Evolutionary conservation across 352 stramenopile species (phyloP).

Genomic region (Globisporangium iwayamae): DNA sequence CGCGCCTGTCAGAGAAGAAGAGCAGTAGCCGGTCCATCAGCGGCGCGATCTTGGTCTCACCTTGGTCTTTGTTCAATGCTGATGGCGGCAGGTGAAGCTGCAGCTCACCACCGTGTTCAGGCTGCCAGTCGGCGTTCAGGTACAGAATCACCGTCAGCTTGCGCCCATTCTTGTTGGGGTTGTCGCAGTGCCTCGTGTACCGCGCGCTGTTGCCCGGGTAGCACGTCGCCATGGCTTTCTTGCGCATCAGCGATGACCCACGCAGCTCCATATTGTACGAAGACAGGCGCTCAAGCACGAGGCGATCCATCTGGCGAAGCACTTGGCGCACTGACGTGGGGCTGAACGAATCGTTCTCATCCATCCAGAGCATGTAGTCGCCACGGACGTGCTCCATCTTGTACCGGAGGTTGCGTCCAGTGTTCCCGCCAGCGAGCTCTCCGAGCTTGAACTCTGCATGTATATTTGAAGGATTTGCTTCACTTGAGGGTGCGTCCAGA

Average conservation of each 20-base stretch:
- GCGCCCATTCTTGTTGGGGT: constrained; percentile 41
- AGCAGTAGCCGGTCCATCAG: constrained; percentile 27
- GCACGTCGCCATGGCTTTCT: constrained; percentile 52
- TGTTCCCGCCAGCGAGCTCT: constrained; percentile 42
- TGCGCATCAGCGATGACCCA: constrained; percentile 26
- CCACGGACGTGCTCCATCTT: constrained; percentile 44
- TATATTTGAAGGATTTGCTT: background rate
- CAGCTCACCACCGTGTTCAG: constrained; percentile 31
- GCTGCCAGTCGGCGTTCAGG: constrained; percentile 34
- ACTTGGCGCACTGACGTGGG: constrained; percentile 17
- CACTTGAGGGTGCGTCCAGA: background rate
- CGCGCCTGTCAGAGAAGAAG: constrained; percentile 44
- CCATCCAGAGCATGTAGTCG: constrained; percentile 47
- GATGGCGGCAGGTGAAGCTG: constrained; percentile 19
- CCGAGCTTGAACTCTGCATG: constrained; percentile 21
- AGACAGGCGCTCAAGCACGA: constrained; percentile 32
- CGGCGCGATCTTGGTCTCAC: constrained; percentile 1
- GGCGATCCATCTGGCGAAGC: constrained; percentile 35
- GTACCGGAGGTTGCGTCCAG: constrained; percentile 41
- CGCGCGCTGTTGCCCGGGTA: constrained; percentile 35
- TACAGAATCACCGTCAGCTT: constrained; percentile 60
- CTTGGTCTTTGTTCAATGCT: background rate
- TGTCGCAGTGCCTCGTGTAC: constrained; percentile 54
- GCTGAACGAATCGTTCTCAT: constrained; percentile 37
- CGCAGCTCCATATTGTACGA: constrained; percentile 24